Evolutionary conservation across 768 basidiomycete genomes (phyloP).

Genomic region (Suillus plorans): DNA sequence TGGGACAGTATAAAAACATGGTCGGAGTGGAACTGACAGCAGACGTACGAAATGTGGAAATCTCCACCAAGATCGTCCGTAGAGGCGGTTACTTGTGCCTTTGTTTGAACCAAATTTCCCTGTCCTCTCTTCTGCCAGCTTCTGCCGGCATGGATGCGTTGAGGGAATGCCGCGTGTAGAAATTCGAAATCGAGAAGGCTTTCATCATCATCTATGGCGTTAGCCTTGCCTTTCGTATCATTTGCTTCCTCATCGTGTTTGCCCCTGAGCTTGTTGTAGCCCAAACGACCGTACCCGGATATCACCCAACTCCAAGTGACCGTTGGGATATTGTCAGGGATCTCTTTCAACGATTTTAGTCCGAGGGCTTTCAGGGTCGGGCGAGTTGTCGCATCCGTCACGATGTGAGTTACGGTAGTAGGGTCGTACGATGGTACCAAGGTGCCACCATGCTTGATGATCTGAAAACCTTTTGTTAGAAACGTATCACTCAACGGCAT

Average conservation of each 20-base stretch:
- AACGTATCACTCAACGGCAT: background rate
- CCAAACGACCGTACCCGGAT: conserved; percentile 34
- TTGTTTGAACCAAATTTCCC: conserved; percentile 5
- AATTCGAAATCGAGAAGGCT: conserved; percentile 37
- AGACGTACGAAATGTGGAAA: conserved; percentile 46
- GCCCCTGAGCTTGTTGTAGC: conserved; percentile 13
- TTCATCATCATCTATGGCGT: conserved; percentile 9
- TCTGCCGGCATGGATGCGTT: conserved; percentile 47
- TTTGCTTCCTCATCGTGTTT: conserved; percentile 7
- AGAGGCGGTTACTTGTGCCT: background rate
- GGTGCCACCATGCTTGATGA: conserved; percentile 62
- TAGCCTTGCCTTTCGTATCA: conserved; percentile 15
- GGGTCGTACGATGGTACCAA: conserved; percentile 61
- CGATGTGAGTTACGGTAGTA: conserved; percentile 60
- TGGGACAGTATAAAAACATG: background rate
- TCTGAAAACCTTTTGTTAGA: conserved; percentile 36
- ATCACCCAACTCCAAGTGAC: conserved; percentile 65
- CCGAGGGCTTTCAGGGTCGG: conserved; percentile 41
- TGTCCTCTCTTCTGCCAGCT: conserved; percentile 18
- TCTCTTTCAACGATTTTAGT: conserved; percentile 49
- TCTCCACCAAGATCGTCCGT: conserved; percentile 27
- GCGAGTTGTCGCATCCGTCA: conserved; percentile 43
- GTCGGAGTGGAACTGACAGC: background rate
- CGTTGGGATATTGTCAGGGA: conserved; percentile 65
- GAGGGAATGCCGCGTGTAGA: conserved; percentile 45